A percentile compares a stretch with the other conserved stretches of the same genome.
These are phyloP conservation scores for Epichloe sibirici DNA, from an alignment of 2,329 filamentous ascomycete genomes.

Conservation along the genomic window DNA sequence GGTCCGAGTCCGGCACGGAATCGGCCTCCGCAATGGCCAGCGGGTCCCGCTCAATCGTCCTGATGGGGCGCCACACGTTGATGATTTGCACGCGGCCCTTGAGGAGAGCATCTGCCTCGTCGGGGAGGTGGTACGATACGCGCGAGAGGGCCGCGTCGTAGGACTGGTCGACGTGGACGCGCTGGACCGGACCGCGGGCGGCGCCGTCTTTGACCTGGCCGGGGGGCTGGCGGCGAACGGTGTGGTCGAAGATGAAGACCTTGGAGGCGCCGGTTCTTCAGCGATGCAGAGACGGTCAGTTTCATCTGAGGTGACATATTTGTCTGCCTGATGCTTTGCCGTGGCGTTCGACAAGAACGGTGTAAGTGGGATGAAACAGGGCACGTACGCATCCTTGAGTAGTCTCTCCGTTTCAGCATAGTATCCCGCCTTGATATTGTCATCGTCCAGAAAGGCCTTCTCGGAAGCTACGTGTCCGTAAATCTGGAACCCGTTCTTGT, in stretches of 20 bases:
- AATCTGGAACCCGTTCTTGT: slow-evolving; percentile 26
- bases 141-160: slow-evolving; percentile 32
- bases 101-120: slow-evolving; percentile 30
- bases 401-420: slow-evolving; percentile 62
- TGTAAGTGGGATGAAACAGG: background rate
- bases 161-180: slow-evolving; percentile 47
- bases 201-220: slow-evolving; percentile 32
- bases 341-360: no score
- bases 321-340: no score
- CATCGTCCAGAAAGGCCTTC: slow-evolving; percentile 38
- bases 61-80: slow-evolving; percentile 40
- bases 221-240: slow-evolving; percentile 29
- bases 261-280: slow-evolving; percentile 40
- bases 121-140: slow-evolving; percentile 28
- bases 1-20: slow-evolving; percentile 36
- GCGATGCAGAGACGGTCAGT: no score
- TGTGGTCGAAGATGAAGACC: slow-evolving; percentile 52
- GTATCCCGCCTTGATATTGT: slow-evolving; percentile 49
- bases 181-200: slow-evolving; percentile 27
- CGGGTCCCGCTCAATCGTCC: slow-evolving; percentile 37
- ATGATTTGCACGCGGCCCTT: slow-evolving; percentile 38
- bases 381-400: slow-evolving; percentile 42
- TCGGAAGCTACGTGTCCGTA: slow-evolving; percentile 18
- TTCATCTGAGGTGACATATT: no score
- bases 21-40: slow-evolving; percentile 39